Conservation (phyloP, 495 filamentous ascomycete genomes). For the Neurospora hispaniola region DNA sequence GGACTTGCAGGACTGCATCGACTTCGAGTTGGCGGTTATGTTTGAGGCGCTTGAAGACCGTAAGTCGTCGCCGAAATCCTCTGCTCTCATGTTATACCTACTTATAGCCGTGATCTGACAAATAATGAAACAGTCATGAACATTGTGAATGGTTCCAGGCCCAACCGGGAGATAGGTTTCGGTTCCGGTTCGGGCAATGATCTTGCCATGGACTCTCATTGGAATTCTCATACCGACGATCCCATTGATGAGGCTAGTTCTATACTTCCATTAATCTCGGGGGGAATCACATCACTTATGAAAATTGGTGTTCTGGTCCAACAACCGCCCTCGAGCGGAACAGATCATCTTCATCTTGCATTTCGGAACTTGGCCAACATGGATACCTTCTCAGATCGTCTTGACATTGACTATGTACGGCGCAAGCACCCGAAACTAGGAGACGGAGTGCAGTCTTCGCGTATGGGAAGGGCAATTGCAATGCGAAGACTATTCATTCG, state of each 20-base stretch:
- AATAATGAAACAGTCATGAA: no score
- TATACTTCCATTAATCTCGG: background rate
- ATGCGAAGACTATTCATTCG: conserved; percentile 23
- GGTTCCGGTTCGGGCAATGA: background rate
- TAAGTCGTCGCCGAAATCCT: no score
- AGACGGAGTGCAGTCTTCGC: conserved; percentile 3
- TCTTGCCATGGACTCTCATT: background rate
- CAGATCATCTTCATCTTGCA: conserved; percentile 1
- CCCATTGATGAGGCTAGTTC: background rate
- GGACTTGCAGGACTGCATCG: background rate
- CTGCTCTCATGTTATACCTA: no score
- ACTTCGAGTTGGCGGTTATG: background rate
- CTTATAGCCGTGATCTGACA: no score
- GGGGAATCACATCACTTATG: background rate
- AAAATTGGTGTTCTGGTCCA: background rate
- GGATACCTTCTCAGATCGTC: background rate
- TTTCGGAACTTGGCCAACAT: background rate
- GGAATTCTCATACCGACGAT: background rate
- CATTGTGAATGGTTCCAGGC: background rate
- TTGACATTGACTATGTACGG: conserved; percentile 3
- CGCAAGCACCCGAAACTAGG: conserved; percentile 2
- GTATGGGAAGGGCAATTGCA: conserved; percentile 21
- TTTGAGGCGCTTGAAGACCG: background rate
- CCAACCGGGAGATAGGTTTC: background rate
- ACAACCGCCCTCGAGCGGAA: background rate